phyloP scores from a whole-genome alignment of 495 filamentous ascomycete genomes.

The Xylaria acuta region DNA sequence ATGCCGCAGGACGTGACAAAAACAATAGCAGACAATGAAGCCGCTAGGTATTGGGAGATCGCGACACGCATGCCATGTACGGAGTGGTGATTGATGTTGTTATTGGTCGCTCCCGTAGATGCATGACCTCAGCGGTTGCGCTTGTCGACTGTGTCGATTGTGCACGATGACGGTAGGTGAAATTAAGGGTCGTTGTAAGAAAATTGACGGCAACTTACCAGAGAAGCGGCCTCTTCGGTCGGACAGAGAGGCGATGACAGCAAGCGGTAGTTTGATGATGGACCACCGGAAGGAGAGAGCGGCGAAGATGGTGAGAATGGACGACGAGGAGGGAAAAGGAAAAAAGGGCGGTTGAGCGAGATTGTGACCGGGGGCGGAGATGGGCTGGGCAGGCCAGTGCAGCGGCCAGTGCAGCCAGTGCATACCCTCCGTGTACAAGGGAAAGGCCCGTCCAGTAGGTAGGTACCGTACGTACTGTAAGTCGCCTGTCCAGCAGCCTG shows the following conservation, averaged over 20 bases:
- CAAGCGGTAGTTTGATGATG: slow-evolving; percentile 34
- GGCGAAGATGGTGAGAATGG: slow-evolving; percentile 36
- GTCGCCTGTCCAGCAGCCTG: neutral
- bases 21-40: slow-evolving; percentile 4
- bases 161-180: neutral
- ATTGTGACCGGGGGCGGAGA: slow-evolving; percentile 35
- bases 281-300: slow-evolving; percentile 37
- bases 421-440: neutral
- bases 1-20: slow-evolving; percentile 5
- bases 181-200: slow-evolving; percentile 8
- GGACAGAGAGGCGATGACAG: slow-evolving; percentile 29
- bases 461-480: neutral
- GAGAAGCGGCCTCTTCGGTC: slow-evolving; percentile 30
- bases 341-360: slow-evolving; percentile 39
- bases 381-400: slow-evolving; percentile 24
- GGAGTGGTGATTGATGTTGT: slow-evolving; percentile 10
- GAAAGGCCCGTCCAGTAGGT: neutral
- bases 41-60: neutral
- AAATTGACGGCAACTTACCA: slow-evolving; percentile 35
- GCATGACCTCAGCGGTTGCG: slow-evolving; percentile 11
- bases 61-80: slow-evolving; percentile 1
- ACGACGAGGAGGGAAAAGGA: slow-evolving; percentile 38
- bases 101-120: neutral
- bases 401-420: neutral
- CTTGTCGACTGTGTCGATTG: slow-evolving; percentile 3